phyloP scores from a whole-genome alignment of 805 yeast genomes.

The Dipodascus geniculatus region DNA sequence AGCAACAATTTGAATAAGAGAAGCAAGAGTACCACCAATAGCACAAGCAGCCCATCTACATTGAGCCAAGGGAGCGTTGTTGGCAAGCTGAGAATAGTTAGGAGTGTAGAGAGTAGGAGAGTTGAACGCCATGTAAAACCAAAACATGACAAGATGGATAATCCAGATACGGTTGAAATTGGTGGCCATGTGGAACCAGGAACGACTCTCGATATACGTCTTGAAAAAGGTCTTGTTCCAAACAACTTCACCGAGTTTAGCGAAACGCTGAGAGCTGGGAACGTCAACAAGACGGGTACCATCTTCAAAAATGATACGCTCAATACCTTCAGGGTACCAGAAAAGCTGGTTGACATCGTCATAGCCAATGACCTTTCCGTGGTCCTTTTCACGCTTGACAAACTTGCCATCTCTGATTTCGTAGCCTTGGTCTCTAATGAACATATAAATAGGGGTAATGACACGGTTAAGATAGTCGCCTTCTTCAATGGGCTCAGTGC shows the following conservation, averaged over 20 bases:
- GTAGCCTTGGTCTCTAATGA: slow-evolving; percentile 57
- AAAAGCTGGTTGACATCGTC: slow-evolving; percentile 98
- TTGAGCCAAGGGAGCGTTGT: slow-evolving; percentile 82
- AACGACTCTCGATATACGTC: slow-evolving; percentile 89
- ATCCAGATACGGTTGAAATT: slow-evolving; percentile 98
- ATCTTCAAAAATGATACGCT: slow-evolving; percentile 82
- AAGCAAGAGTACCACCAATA: slow-evolving; percentile 83
- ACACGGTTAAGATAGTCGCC: slow-evolving; percentile 83
- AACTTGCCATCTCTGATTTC: slow-evolving; percentile 42
- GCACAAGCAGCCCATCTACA: slow-evolving; percentile 90
- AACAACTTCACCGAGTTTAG: slow-evolving; percentile 78
- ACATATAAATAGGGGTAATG: slow-evolving; percentile 76
- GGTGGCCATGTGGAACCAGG: slow-evolving; percentile 93
- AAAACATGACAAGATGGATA: slow-evolving; percentile 75
- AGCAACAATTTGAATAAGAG: slow-evolving; percentile 70
- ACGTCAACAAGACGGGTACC: slow-evolving; percentile 85
- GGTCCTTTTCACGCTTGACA: slow-evolving; percentile 59
- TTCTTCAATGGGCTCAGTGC: slow-evolving; percentile 32
- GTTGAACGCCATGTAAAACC: slow-evolving; percentile 93
- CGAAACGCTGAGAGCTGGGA: slow-evolving; percentile 81
- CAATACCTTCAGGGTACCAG: slow-evolving; percentile 99
- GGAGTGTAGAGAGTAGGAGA: slow-evolving; percentile 85
- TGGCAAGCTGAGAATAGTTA: slow-evolving; percentile 68
- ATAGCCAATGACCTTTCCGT: slow-evolving; percentile 54
- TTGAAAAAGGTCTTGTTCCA: slow-evolving; percentile 92